Percentiles rank a stretch among this genome's conserved stretches.
phyloP scores from a whole-genome alignment of 2,329 filamentous ascomycete species.

The Talaromyces sp. region DNA sequence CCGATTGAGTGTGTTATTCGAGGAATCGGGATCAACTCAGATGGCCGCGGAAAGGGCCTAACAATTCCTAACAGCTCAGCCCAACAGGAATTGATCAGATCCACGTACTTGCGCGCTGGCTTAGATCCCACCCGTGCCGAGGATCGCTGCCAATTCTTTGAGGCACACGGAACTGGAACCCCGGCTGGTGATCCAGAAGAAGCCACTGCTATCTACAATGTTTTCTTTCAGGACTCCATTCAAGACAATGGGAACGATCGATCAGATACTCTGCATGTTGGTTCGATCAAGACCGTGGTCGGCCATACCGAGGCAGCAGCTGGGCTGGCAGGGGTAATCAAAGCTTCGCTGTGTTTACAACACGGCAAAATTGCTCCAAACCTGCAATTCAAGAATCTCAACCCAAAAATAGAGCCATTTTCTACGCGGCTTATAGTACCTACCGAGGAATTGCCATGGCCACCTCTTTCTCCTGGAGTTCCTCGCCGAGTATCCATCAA shows the following conservation, averaged over 20 bases:
- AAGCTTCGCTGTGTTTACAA: slow-evolving; percentile 29
- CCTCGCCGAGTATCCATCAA: slow-evolving; percentile 28
- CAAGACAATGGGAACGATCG: neutral
- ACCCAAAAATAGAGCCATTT: slow-evolving; percentile 17
- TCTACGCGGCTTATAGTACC: slow-evolving; percentile 20
- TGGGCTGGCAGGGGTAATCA: slow-evolving; percentile 22
- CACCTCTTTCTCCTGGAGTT: slow-evolving; percentile 12
- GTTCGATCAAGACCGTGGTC: slow-evolving; percentile 26
- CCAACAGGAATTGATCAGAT: slow-evolving; percentile 34
- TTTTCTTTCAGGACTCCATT: slow-evolving; percentile 18
- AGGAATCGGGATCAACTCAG: slow-evolving; percentile 29
- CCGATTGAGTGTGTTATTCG: slow-evolving; percentile 37
- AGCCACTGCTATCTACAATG: slow-evolving; percentile 18
- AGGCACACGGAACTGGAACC: slow-evolving; percentile 43
- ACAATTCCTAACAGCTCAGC: slow-evolving; percentile 31
- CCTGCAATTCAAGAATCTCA: slow-evolving; percentile 21
- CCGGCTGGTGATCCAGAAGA: slow-evolving; percentile 26
- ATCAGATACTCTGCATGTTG: slow-evolving; percentile 15
- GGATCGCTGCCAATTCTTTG: slow-evolving; percentile 36
- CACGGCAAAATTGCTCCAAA: slow-evolving; percentile 23
- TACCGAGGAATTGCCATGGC: slow-evolving; percentile 12
- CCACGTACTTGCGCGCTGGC: slow-evolving; percentile 33
- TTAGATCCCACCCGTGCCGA: slow-evolving; percentile 25
- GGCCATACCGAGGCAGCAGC: slow-evolving; percentile 28
- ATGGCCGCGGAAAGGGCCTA: slow-evolving; percentile 30